phyloP scores from a whole-genome alignment of 148 eudicot species.

The Arctostaphylos glauca region DNA sequence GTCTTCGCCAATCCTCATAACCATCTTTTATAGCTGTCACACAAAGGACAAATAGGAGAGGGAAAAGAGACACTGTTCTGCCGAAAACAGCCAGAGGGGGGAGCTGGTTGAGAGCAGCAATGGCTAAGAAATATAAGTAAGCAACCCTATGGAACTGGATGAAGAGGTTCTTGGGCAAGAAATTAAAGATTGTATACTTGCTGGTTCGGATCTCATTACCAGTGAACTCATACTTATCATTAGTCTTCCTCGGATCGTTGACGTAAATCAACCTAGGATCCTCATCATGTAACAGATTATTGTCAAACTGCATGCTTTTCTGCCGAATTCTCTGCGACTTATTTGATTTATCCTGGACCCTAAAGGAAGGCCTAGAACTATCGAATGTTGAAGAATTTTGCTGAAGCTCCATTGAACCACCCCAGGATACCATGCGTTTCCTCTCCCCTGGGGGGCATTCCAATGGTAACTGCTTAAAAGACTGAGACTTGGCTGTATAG shows the following conservation, averaged over 20 bases:
- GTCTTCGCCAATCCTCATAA: constrained; percentile 97
- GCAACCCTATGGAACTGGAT: constrained; percentile 96
- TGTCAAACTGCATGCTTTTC: constrained; percentile 77
- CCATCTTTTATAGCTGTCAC: constrained; percentile 97
- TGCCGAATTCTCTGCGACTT: constrained; percentile 47
- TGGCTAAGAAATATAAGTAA: constrained; percentile 80
- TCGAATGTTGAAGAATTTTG: constrained; percentile 36
- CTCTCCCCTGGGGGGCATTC: constrained; percentile 52
- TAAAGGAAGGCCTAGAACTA: constrained; percentile 45
- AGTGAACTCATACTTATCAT: constrained; percentile 64
- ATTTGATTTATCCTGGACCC: constrained; percentile 38
- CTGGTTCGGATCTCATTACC: constrained; percentile 85
- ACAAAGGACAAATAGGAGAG: constrained; percentile 82
- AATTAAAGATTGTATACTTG: constrained; percentile 75
- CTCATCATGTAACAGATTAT: constrained; percentile 50
- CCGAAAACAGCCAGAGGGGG: constrained; percentile 98
- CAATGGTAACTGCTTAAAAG: constrained; percentile 27
- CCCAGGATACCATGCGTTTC: constrained; percentile 65
- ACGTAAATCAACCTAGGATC: constrained; percentile 60
- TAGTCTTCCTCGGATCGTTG: constrained; percentile 74
- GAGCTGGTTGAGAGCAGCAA: constrained; percentile 92
- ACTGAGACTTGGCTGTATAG: constrained; percentile 37
- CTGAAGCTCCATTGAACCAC: constrained; percentile 60
- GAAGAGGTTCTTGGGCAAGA: constrained; percentile 90
- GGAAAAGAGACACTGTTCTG: constrained; percentile 87